Conservation (phyloP, 805 yeast genomes). For the Yamadazyma laniorum region DNA sequence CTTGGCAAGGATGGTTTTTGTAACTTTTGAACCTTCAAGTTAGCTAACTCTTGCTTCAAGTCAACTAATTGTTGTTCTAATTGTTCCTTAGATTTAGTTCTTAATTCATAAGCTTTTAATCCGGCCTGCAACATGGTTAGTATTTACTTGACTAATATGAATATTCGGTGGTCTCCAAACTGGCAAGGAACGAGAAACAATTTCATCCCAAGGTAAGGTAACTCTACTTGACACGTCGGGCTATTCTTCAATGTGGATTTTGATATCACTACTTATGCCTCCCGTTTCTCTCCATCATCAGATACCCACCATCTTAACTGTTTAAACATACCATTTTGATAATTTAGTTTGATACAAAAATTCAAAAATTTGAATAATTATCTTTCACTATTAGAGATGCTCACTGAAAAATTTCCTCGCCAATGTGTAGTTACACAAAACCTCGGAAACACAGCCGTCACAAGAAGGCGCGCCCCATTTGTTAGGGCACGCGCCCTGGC, state of each 20-base stretch:
- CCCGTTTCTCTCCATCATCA: too few relatives aligned
- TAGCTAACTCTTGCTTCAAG: slow-evolving; percentile 94
- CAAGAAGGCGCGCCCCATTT: slow-evolving; percentile 1
- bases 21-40: slow-evolving; percentile 93
- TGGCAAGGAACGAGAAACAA: too few relatives aligned
- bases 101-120: slow-evolving; percentile 92
- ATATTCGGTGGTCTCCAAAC: too few relatives aligned
- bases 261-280: too few relatives aligned
- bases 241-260: too few relatives aligned
- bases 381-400: slow-evolving; percentile 6
- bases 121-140: slow-evolving; percentile 56
- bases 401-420: slow-evolving; percentile 3
- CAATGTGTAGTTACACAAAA: slow-evolving; percentile 8
- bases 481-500: slow-evolving; percentile 5
- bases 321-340: slow-evolving; percentile 17
- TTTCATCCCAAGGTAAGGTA: too few relatives aligned
- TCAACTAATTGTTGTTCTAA: slow-evolving; percentile 92
- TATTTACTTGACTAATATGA: too few relatives aligned
- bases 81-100: slow-evolving; percentile 95
- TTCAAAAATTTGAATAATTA: slow-evolving; percentile 8
- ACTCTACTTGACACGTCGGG: too few relatives aligned
- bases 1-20: slow-evolving; percentile 91
- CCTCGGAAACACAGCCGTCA: slow-evolving; percentile 1
- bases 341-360: slow-evolving; percentile 8
- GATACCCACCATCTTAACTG: not conserved